Evolutionary conservation across 306 rosid genomes (phyloP).

Genomic region (Lathyrus tuberosus): DNA sequence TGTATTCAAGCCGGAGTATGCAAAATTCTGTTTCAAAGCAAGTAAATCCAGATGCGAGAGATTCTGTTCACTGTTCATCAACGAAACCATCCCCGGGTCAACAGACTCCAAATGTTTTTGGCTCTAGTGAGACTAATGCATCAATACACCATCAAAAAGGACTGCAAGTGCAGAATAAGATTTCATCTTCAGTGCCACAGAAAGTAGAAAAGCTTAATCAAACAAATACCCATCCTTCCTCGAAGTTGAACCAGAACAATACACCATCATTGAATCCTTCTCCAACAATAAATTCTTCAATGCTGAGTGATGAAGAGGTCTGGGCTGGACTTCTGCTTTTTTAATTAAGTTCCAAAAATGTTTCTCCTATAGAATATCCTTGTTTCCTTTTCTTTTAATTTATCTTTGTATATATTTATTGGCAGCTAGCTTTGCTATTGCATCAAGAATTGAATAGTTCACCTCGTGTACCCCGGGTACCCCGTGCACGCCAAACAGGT

Average conservation of each 20-base stretch:
- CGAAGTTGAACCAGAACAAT: constrained; percentile 72
- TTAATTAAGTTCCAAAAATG: constrained; percentile 7
- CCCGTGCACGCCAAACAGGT: constrained; percentile 81
- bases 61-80: constrained; percentile 51
- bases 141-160: constrained; percentile 59
- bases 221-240: constrained; percentile 56
- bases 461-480: constrained; percentile 97
- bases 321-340: constrained; percentile 39
- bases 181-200: constrained; percentile 59
- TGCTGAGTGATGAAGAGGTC: constrained; percentile 95
- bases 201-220: constrained; percentile 76
- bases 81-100: constrained; percentile 56
- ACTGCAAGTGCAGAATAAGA: constrained; percentile 61
- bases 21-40: constrained; percentile 71
- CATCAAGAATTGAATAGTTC: constrained; percentile 99
- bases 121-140: constrained; percentile 55
- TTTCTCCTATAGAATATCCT: neutral
- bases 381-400: constrained; percentile 32
- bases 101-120: constrained; percentile 48
- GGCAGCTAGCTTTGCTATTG: constrained; percentile 85
- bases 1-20: constrained; percentile 56
- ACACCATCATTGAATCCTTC: constrained; percentile 59
- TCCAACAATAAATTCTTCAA: constrained; percentile 62
- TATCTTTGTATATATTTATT: constrained; percentile 7
- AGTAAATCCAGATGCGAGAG: constrained; percentile 55